Evolutionary conservation across 2,329 filamentous ascomycete species (phyloP), one percentile per base, ranked within the genome.

Genomic region (Neodidymelliopsis sp.): DNA sequence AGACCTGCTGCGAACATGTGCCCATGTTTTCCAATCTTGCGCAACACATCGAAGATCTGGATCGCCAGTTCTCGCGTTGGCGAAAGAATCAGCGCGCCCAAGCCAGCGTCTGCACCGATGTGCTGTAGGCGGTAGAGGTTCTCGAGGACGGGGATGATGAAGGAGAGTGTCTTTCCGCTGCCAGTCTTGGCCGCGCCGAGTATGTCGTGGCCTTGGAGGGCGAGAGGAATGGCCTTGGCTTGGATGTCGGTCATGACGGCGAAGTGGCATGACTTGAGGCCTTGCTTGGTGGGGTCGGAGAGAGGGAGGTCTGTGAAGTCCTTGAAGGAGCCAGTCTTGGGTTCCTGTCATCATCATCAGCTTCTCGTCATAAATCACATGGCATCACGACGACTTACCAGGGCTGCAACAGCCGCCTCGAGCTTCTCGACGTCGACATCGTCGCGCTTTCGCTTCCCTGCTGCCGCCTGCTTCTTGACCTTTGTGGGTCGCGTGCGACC

Each of bases 121-220:
- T 92, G 97, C 81, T 87, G 89, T 46, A 86, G 84, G 40, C 91
- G 86, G 73, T 96, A 94, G 2, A 99, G 82, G 65, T 93, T 95
- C 74, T 99, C 94, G 38, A 99, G 82, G 0, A 97, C 87, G 1
- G 94, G 94, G 2, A 97, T 79, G 6, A 99, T 77, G 71, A 99
- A 99, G 0, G 94, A 90, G 18, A 99, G 80, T 0, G 93, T 97
- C 79, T 97, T 97, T 67, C 93, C 93, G 69, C 90, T 95, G 40
- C 93, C 93, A 0, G 93, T 97, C 75, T 96, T 97, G 29, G 94
- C 94, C 4, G 94, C 94, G 30, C 92, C 94, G 29, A 99, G 85
- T 29, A 99, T 89, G 71, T 99, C 94, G 49, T 80, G 79, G 48
- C 90, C 90, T 73, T 95, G 89, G 56, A 99, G 81, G 7, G 90